phyloP scores from a whole-genome alignment of 805 yeast genomes.

The Ascoidea rubescens region DNA sequence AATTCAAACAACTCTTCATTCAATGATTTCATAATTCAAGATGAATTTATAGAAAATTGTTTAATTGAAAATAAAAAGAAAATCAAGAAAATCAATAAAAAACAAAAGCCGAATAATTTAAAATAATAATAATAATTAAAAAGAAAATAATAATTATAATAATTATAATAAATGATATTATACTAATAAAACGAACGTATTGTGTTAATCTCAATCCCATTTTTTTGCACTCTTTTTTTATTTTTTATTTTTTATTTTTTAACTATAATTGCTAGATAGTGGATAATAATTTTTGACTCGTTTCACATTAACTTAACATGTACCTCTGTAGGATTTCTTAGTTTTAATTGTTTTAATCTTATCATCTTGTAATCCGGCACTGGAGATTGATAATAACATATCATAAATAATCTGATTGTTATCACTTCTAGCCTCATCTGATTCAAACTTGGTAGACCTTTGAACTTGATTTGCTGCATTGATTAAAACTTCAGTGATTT shows the following conservation, averaged over 20 bases:
- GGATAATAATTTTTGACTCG: too few relatives aligned
- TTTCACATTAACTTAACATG: not conserved
- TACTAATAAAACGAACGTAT: too few relatives aligned
- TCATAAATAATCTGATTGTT: constrained; percentile 25
- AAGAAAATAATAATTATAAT: too few relatives aligned
- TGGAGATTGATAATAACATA: constrained; percentile 40
- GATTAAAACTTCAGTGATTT: constrained; percentile 36
- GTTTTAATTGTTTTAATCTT: constrained; percentile 1
- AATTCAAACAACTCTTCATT: too few relatives aligned
- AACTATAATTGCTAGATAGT: too few relatives aligned
- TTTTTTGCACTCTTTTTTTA: too few relatives aligned
- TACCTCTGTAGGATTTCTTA: not conserved
- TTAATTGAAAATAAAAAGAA: not conserved
- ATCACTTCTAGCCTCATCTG: constrained; percentile 13
- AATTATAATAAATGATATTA: too few relatives aligned
- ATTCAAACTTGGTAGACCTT: constrained; percentile 9
- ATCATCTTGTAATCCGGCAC: constrained; percentile 34
- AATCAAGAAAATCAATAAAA: not conserved
- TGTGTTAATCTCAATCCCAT: too few relatives aligned
- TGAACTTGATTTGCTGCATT: constrained; percentile 25
- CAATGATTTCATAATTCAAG: not conserved
- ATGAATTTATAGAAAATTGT: not conserved
- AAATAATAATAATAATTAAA: too few relatives aligned
- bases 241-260: too few relatives aligned
- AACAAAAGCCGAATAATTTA: too few relatives aligned